Percentiles rank a stretch among this genome's conserved stretches.
Conservation (phyloP, 2,329 filamentous ascomycete species). For the Knufia fluminis region DNA sequence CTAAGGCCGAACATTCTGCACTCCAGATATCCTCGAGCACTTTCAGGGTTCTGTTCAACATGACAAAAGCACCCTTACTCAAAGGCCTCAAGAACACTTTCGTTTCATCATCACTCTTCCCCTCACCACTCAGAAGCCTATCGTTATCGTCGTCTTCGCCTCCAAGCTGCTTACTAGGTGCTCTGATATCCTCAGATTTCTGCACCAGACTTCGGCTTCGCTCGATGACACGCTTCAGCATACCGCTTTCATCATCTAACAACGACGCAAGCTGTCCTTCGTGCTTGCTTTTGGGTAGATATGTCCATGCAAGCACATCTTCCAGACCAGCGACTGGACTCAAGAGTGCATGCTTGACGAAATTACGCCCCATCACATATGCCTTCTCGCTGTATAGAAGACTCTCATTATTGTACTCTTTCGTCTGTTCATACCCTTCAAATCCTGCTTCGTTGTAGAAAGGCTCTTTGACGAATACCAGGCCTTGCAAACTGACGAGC, state of each 20-base stretch:
- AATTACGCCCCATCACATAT: slow-evolving; percentile 44
- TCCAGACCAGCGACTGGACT: slow-evolving; percentile 38
- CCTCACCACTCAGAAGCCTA: slow-evolving; percentile 20
- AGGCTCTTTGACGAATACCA: slow-evolving; percentile 50
- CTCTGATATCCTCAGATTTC: slow-evolving; percentile 8
- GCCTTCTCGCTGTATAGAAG: slow-evolving; percentile 46
- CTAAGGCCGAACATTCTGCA: background rate
- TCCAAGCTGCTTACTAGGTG: slow-evolving; percentile 3
- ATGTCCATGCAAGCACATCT: slow-evolving; percentile 46
- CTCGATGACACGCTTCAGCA: slow-evolving; percentile 24
- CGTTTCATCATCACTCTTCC: slow-evolving; percentile 14
- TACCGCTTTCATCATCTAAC: slow-evolving; percentile 14
- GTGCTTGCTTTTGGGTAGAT: slow-evolving; percentile 27
- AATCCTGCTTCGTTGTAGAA: slow-evolving; percentile 59
- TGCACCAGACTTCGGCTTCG: slow-evolving; percentile 24
- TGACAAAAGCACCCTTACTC: slow-evolving; percentile 28
- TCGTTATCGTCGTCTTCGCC: slow-evolving; percentile 10
- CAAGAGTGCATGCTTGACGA: slow-evolving; percentile 41
- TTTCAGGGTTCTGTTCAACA: slow-evolving; percentile 25
- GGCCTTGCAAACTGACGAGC: slow-evolving; percentile 47
- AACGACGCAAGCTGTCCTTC: slow-evolving; percentile 6
- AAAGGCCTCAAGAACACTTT: slow-evolving; percentile 27
- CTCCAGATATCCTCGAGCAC: slow-evolving; percentile 20
- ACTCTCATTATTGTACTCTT: slow-evolving; percentile 38
- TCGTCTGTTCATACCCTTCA: slow-evolving; percentile 41